Evolutionary conservation across 2,329 filamentous ascomycete genomes (phyloP), one percentile per base, ranked within the genome.

Genomic region (Colletotrichum kahawae): DNA sequence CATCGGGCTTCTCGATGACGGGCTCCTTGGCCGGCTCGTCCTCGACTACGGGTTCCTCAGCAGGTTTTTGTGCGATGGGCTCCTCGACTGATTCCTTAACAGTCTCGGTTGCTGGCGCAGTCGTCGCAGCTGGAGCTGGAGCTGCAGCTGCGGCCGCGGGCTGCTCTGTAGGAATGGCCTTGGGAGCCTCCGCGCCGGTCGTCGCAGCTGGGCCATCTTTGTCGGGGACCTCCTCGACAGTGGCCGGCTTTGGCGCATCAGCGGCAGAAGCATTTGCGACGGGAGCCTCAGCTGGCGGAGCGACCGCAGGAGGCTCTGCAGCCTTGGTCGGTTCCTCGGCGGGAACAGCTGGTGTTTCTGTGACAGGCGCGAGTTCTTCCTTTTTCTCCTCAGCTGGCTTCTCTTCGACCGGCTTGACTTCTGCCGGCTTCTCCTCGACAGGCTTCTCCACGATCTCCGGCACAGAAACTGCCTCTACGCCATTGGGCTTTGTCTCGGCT

Each of bases 191-290:
- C 21, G 76, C 75, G 10, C 79, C 82, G 5, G 78, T 78, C 21
- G 80, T 80, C 36, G 81, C 66, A 24, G 78, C 76, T 1, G 81
- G 77, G 0, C 65, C 74, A 2, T 77, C 77, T 31, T 76, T 71
- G 65, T 71, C 73, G 5, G 67, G 57, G 4, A 65, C 66, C 18
- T 77, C 75, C 29, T 73, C 67, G 31, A 77, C 57, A n/a, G 70
- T 57, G 27, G 73, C 75, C 6, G 74, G 67, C 69, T 77, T 78
- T 29, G 85, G 84, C 10, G 83, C 86, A 77, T 85, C 77, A 21
- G 83, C 82, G 9, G 82, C 81, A 18, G 83, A 83, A 21, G 34
- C 21, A 27, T 43, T 36, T 27, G 67, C 48, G 21, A 31, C 66
- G 2, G 76, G 43, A 78, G 69, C 74, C 18, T 70, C 77, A 8